Percentiles rank a stretch among this genome's conserved stretches.
phyloP scores from a whole-genome alignment of 2,329 filamentous ascomycete species.

The Orbilia javanica region DNA sequence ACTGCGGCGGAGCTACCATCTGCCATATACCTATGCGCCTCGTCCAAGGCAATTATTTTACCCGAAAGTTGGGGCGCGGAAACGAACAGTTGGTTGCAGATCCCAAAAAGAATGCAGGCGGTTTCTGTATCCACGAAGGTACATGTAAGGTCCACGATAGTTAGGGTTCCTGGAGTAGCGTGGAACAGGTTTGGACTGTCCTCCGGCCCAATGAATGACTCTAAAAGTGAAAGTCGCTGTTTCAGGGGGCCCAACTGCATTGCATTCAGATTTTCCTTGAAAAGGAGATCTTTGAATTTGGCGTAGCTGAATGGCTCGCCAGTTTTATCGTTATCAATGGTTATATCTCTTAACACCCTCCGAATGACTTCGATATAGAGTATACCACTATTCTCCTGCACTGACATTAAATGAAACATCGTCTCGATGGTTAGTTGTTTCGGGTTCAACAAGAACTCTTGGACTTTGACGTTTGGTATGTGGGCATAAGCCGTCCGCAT shows the following conservation, averaged over 20 bases:
- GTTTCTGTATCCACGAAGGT: slow-evolving; percentile 76
- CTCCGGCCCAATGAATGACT: slow-evolving; percentile 61
- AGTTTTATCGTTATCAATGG: slow-evolving; percentile 32
- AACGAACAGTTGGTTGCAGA: slow-evolving; percentile 76
- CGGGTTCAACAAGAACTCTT: slow-evolving; percentile 60
- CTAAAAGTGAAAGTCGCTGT: slow-evolving; percentile 60
- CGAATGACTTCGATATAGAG: slow-evolving; percentile 61
- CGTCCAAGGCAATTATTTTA: slow-evolving; percentile 77
- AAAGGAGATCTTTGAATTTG: slow-evolving; percentile 59
- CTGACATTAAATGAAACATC: slow-evolving; percentile 62
- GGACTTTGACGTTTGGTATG: slow-evolving; percentile 60
- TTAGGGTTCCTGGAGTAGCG: slow-evolving; percentile 69
- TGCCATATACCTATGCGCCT: slow-evolving; percentile 76
- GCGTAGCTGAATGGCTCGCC: slow-evolving; percentile 60
- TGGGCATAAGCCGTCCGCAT: slow-evolving; percentile 59
- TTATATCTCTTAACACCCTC: slow-evolving; percentile 61
- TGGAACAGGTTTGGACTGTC: slow-evolving; percentile 49
- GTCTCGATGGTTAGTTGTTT: slow-evolving; percentile 60
- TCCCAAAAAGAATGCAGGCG: slow-evolving; percentile 79
- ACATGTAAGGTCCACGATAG: slow-evolving; percentile 79
- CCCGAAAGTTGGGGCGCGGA: slow-evolving; percentile 67
- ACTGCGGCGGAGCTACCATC: slow-evolving; percentile 66
- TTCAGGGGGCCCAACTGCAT: slow-evolving; percentile 60
- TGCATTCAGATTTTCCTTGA: slow-evolving; percentile 33
- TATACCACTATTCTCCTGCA: slow-evolving; percentile 57